Evolutionary conservation across 148 eudicot species (phyloP).

Genomic region (Nyssa sinensis): DNA sequence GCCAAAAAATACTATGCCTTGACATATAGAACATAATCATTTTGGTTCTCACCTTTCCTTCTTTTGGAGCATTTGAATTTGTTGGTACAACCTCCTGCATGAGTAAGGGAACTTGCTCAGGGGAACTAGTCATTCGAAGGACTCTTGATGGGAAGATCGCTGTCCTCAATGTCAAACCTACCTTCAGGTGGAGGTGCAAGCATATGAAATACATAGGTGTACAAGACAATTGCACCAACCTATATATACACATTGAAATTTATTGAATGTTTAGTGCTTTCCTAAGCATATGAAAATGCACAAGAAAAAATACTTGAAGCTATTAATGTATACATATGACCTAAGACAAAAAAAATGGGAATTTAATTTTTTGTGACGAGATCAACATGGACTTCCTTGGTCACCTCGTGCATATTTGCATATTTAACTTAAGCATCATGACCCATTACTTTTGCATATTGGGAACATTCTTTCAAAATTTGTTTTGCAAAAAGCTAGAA

Average conservation of each 20-base stretch:
- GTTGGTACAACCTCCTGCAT: conserved; percentile 32
- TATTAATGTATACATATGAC: not conserved
- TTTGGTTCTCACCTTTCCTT: conserved; percentile 56
- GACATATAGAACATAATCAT: not conserved
- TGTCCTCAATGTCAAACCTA: conserved; percentile 55
- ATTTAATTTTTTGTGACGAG: not conserved
- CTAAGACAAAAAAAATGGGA: not conserved
- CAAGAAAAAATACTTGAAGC: not conserved
- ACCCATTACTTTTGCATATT: not conserved
- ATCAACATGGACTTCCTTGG: conserved; percentile 2
- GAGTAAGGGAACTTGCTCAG: conserved; percentile 76
- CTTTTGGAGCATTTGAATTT: conserved; percentile 32
- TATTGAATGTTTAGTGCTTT: not conserved
- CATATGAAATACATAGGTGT: conserved; percentile 93
- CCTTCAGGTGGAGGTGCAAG: conserved; percentile 92
- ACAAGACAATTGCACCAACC: conserved; percentile 93
- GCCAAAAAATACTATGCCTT: not conserved
- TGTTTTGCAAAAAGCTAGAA: not conserved
- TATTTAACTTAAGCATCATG: not conserved
- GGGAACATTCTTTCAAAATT: not conserved
- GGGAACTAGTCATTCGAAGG: conserved; percentile 30
- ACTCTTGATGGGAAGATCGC: conserved; percentile 51
- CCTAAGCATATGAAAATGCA: not conserved
- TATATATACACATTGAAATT: conserved; percentile 20
- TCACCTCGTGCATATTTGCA: not conserved